Percentiles rank a stretch among this genome's conserved stretches.
phyloP scores from a whole-genome alignment of 805 yeast genomes.

The Suhomyces canberraensis region DNA sequence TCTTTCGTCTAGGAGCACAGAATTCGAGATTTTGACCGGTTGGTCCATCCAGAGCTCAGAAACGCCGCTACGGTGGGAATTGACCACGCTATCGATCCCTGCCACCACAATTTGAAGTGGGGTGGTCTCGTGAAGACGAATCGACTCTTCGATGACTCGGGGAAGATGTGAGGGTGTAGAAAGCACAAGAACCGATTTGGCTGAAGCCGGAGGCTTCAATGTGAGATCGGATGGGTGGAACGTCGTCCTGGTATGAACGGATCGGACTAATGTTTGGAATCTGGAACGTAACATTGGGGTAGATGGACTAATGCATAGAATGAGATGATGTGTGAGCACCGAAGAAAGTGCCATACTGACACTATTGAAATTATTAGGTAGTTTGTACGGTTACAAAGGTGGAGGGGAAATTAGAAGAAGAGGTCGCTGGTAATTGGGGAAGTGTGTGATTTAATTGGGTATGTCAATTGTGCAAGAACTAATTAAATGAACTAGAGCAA shows the following conservation, averaged over 20 bases:
- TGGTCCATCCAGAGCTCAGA: slow-evolving; percentile 39
- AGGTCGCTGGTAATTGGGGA: no score
- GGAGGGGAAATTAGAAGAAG: no score
- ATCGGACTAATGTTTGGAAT: no score
- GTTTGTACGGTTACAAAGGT: no score
- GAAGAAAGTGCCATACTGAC: no score
- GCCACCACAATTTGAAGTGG: slow-evolving; percentile 38
- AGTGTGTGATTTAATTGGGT: no score
- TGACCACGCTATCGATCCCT: slow-evolving; percentile 36
- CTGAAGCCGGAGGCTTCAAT: slow-evolving; percentile 9
- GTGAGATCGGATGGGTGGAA: slow-evolving; percentile 7
- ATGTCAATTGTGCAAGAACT: no score
- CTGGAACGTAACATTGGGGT: no score
- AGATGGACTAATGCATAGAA: no score
- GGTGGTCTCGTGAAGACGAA: slow-evolving; percentile 20
- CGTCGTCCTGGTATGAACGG: slow-evolving; percentile 7
- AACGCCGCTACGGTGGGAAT: slow-evolving; percentile 31
- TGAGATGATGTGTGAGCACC: no score
- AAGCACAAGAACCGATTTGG: slow-evolving; percentile 32
- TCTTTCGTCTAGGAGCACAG: slow-evolving; percentile 19
- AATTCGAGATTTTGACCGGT: slow-evolving; percentile 15
- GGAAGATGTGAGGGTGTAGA: slow-evolving; percentile 36
- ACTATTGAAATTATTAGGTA: no score
- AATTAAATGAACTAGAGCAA: no score
- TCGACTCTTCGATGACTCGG: slow-evolving; percentile 27